These are phyloP conservation scores for Debaryomyces singareniensis DNA, from an alignment of 1,139 yeast genomes.

Conservation along the genomic window DNA sequence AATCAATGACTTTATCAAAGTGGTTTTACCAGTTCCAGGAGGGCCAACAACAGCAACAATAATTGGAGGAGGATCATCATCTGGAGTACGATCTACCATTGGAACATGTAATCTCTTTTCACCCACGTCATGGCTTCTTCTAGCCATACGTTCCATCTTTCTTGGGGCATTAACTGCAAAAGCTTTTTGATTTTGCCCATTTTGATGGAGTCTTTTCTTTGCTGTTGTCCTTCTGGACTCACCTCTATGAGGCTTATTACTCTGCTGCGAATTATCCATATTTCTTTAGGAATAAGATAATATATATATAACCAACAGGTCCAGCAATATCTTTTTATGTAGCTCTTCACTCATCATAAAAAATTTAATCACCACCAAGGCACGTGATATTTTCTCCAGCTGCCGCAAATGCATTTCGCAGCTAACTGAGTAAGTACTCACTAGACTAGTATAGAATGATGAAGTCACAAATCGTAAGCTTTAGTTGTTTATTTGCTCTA, in stretches of 20 bases:
- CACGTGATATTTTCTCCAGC: too few relatives aligned
- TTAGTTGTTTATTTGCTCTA: neutral
- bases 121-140: constrained; percentile 77
- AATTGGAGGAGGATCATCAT: constrained; percentile 95
- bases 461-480: too few relatives aligned
- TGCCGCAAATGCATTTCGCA: constrained; percentile 1
- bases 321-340: too few relatives aligned
- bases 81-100: constrained; percentile 96
- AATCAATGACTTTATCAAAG: constrained; percentile 83
- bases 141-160: constrained; percentile 77
- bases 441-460: too few relatives aligned
- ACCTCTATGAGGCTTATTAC: constrained; percentile 56
- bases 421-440: too few relatives aligned
- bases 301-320: too few relatives aligned
- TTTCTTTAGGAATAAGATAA: too few relatives aligned
- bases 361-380: too few relatives aligned
- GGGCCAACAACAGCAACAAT: constrained; percentile 98
- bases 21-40: constrained; percentile 96
- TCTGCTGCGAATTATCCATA: constrained; percentile 36
- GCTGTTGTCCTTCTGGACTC: constrained; percentile 56
- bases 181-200: constrained; percentile 91
- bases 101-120: constrained; percentile 93
- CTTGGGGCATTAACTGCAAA: constrained; percentile 92
- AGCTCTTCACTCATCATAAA: too few relatives aligned
- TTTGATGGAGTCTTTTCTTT: constrained; percentile 82